These are phyloP conservation scores for Calonectria pteridis DNA, from an alignment of 2,329 filamentous ascomycete species.

Conservation along the genomic window DNA sequence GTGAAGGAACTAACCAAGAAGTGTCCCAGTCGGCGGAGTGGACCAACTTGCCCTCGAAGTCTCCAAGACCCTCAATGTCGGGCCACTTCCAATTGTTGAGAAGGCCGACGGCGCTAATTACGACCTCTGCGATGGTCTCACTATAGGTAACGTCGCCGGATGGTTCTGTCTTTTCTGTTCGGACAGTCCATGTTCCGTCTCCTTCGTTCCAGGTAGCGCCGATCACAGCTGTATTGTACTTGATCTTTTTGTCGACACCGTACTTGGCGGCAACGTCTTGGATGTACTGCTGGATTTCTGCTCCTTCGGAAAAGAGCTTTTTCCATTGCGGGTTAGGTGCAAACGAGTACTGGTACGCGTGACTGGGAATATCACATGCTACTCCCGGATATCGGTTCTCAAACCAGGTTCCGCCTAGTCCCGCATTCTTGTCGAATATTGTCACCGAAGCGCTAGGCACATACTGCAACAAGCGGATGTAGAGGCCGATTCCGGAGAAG, in stretches of 20 bases:
- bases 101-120: neutral
- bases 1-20: neutral
- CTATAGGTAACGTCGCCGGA: neutral
- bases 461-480: neutral
- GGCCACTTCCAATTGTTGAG: conserved; percentile 4
- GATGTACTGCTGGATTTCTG: neutral
- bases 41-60: neutral
- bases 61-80: neutral
- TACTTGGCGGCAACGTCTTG: neutral
- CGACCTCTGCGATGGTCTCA: neutral
- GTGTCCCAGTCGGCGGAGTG: neutral
- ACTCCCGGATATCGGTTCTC: conserved; percentile 1
- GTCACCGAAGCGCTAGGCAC: neutral
- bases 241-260: neutral
- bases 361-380: neutral
- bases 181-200: neutral
- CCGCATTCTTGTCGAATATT: neutral
- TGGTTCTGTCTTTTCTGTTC: neutral
- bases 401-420: neutral
- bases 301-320: neutral
- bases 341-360: neutral
- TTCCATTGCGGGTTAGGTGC: neutral
- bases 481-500: neutral
- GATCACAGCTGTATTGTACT: neutral
- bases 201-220: neutral